phyloP scores from a whole-genome alignment of 2,329 filamentous ascomycete genomes.

The Exophiala phaeomuriformis region DNA sequence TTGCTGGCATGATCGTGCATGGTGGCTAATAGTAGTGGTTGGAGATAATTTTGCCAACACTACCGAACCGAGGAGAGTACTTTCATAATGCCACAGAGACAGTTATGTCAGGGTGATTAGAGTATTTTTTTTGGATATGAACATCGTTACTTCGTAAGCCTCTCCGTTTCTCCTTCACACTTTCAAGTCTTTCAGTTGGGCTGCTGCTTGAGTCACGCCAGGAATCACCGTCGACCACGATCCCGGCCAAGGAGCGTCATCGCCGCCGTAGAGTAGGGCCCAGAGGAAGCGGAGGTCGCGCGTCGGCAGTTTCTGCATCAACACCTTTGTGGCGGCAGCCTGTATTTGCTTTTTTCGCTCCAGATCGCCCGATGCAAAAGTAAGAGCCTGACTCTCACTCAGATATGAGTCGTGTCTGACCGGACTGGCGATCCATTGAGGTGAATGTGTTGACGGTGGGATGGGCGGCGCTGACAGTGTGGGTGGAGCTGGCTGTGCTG shows the following conservation, averaged over 20 bases:
- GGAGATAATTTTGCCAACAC: no score
- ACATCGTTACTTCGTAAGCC: no score
- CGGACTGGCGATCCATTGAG: slow-evolving; percentile 5
- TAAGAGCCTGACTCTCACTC: slow-evolving; percentile 10
- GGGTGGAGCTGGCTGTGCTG: not conserved
- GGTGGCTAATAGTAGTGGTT: not conserved
- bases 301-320: slow-evolving; percentile 21
- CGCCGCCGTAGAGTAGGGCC: slow-evolving; percentile 22
- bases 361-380: slow-evolving; percentile 10
- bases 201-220: slow-evolving; percentile 7
- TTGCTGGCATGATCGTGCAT: slow-evolving; percentile 4
- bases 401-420: slow-evolving; percentile 17
- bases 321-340: slow-evolving; percentile 14
- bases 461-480: not conserved
- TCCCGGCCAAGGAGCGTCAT: slow-evolving; percentile 17
- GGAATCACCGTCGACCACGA: slow-evolving; percentile 15
- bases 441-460: not conserved
- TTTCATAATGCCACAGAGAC: no score
- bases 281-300: slow-evolving; percentile 20
- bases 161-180: not conserved
- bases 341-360: slow-evolving; percentile 19
- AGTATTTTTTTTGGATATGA: no score
- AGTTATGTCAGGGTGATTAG: no score
- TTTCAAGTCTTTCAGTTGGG: not conserved
- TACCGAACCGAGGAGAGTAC: no score